phyloP scores from a whole-genome alignment of 805 yeast genomes.

The Kuraishia cidri region DNA sequence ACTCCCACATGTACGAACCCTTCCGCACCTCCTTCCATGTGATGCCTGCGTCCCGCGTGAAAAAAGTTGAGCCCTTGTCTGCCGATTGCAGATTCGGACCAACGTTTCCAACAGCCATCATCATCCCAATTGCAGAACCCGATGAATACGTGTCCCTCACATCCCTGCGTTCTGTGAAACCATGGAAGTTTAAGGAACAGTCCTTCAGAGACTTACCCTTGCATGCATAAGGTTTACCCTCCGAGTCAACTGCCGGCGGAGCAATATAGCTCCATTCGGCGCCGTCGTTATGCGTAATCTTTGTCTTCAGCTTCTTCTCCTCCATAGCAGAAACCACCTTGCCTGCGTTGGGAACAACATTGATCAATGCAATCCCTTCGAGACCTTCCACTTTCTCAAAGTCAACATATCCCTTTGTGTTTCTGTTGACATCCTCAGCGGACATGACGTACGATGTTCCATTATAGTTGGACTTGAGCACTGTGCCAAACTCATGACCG shows the following conservation, averaged over 20 bases:
- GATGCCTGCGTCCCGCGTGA: constrained; percentile 86
- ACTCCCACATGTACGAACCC: constrained; percentile 87
- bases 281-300: constrained; percentile 85
- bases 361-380: constrained; percentile 78
- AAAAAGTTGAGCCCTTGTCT: constrained; percentile 56
- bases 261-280: constrained; percentile 68
- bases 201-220: constrained; percentile 31
- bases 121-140: constrained; percentile 79
- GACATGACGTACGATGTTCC: constrained; percentile 80
- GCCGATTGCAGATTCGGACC: constrained; percentile 31
- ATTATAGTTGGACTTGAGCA: constrained; percentile 82
- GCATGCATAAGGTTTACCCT: constrained; percentile 51
- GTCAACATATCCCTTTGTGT: constrained; percentile 70
- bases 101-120: constrained; percentile 92
- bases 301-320: constrained; percentile 54
- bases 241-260: constrained; percentile 63
- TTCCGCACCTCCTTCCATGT: constrained; percentile 76
- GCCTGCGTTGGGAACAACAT: constrained; percentile 51
- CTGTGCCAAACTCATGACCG: constrained; percentile 61
- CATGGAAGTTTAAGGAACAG: constrained; percentile 82
- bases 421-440: constrained; percentile 66
- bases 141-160: constrained; percentile 82
- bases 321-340: constrained; percentile 21
- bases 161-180: constrained; percentile 82
- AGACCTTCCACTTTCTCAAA: constrained; percentile 76